Evolutionary conservation across 2,329 filamentous ascomycete species (phyloP).

Genomic region (Trichoderma hamatum): DNA sequence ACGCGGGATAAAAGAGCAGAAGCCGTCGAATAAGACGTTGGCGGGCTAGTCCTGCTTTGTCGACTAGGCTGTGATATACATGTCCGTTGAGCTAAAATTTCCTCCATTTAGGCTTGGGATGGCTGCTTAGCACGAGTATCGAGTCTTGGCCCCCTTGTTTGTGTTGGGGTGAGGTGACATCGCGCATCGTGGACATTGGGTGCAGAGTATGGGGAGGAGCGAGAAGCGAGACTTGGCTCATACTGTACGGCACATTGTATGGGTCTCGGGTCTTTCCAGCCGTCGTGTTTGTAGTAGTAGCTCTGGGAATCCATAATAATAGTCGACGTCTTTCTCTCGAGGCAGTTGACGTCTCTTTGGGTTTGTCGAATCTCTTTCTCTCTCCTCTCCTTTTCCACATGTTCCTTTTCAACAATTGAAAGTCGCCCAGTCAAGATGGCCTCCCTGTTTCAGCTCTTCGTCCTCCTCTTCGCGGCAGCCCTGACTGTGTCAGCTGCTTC

Average conservation of each 20-base stretch:
- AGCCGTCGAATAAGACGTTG: background rate
- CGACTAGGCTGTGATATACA: slow-evolving; percentile 10
- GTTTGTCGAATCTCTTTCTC: background rate
- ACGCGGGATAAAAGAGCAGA: background rate
- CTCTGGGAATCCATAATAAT: background rate
- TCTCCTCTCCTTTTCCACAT: background rate
- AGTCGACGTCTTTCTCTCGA: background rate
- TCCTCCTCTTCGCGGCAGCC: slow-evolving; percentile 28
- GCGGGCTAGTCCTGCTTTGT: background rate
- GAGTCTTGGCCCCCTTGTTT: slow-evolving; percentile 8
- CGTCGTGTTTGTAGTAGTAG: background rate
- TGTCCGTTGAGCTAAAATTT: background rate
- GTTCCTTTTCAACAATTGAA: background rate
- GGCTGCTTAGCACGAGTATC: slow-evolving; percentile 4
- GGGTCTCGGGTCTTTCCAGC: background rate
- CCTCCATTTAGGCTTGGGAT: background rate
- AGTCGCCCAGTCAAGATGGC: background rate
- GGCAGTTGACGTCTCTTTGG: background rate
- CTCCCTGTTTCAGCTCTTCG: slow-evolving; percentile 13
- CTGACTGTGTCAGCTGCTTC: slow-evolving; percentile 18
- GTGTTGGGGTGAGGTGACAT: slow-evolving; percentile 21
- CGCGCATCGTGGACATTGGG: slow-evolving; percentile 7
- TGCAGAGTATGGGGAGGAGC: background rate
- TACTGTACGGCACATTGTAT: background rate
- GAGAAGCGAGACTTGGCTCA: background rate